These are phyloP conservation scores for Sarcodon sp. DNA, from an alignment of 768 basidiomycete genomes.

Conservation along the genomic window DNA sequence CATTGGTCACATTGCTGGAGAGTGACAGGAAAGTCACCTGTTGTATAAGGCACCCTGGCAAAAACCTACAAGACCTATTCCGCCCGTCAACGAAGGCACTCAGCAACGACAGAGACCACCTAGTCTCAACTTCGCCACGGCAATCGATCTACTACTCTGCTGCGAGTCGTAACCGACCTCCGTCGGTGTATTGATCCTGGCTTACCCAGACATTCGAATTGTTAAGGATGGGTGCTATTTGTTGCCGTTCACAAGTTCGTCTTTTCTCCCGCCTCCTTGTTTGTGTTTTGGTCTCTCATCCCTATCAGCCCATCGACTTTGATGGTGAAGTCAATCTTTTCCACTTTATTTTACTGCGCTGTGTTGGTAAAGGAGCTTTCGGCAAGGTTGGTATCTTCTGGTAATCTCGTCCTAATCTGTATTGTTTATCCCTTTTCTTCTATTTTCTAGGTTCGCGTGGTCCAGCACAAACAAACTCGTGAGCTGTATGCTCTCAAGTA, in stretches of 20 bases:
- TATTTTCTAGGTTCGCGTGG: slow-evolving; percentile 77
- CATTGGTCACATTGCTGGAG: too few species aligned
- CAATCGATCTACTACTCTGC: slow-evolving; percentile 3
- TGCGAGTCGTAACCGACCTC: slow-evolving; percentile 1
- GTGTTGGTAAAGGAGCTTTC: slow-evolving; percentile 98
- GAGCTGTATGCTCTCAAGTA: slow-evolving; percentile 97
- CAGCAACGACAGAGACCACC: too few species aligned
- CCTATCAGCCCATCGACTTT: slow-evolving; percentile 76
- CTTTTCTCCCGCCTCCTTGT: background rate
- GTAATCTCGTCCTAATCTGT: slow-evolving; percentile 5
- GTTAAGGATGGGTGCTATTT: slow-evolving; percentile 63
- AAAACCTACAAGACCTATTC: too few species aligned
- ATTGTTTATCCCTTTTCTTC: background rate
- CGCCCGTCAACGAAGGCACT: too few species aligned
- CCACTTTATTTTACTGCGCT: slow-evolving; percentile 88
- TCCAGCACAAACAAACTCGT: slow-evolving; percentile 98
- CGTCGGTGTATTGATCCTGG: background rate
- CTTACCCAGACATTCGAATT: slow-evolving; percentile 6
- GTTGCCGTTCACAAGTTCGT: slow-evolving; percentile 67
- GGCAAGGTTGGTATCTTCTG: slow-evolving; percentile 63
- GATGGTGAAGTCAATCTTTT: slow-evolving; percentile 94
- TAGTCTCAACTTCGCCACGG: background rate
- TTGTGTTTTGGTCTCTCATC: background rate
- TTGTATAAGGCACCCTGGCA: too few species aligned
- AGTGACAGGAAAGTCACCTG: too few species aligned